Percentiles rank a stretch among this genome's conserved stretches.
Evolutionary conservation across 371 early-diverging fungal genomes (phyloP).

Genomic region (Mucor velutinosus): DNA sequence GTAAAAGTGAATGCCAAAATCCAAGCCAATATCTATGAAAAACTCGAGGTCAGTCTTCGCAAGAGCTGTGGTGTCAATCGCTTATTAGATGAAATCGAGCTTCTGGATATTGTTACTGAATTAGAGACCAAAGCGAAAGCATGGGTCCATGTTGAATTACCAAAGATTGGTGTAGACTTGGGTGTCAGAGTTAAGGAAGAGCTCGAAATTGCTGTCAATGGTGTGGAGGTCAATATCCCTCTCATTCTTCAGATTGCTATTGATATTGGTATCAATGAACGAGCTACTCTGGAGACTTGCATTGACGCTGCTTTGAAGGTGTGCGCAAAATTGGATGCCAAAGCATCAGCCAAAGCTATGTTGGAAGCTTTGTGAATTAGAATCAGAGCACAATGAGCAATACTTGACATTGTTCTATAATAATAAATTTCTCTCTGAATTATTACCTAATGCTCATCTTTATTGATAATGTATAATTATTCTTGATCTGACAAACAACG

Average conservation of each 20-base stretch:
- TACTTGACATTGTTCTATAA: not conserved
- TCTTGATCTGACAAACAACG: too few species aligned
- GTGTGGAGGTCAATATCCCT: constrained; percentile 25
- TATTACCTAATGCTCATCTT: too few species aligned
- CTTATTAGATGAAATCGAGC: constrained; percentile 18
- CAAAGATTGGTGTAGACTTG: constrained; percentile 24
- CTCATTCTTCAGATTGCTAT: constrained; percentile 8
- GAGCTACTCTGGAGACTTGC: constrained; percentile 8
- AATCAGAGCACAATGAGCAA: too few species aligned
- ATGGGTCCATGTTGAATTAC: constrained; percentile 24
- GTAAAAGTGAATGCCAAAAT: constrained; percentile 17
- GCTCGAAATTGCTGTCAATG: constrained; percentile 22
- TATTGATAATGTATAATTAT: too few species aligned
- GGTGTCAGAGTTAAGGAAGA: constrained; percentile 16
- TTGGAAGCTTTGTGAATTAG: constrained; percentile 10
- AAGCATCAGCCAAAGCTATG: constrained; percentile 14
- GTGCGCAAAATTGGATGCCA: constrained; percentile 17
- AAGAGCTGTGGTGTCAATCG: constrained; percentile 5
- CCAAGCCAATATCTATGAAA: constrained; percentile 24
- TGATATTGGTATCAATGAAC: constrained; percentile 10
- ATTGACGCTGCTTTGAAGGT: constrained; percentile 15
- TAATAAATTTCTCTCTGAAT: not conserved
- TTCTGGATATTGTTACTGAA: constrained; percentile 22
- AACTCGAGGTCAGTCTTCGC: constrained; percentile 25
- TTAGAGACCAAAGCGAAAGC: constrained; percentile 27